Base-by-base conservation (phyloP, 1,284 basidiomycete species). In the Ganoderma lucidum region DNA sequence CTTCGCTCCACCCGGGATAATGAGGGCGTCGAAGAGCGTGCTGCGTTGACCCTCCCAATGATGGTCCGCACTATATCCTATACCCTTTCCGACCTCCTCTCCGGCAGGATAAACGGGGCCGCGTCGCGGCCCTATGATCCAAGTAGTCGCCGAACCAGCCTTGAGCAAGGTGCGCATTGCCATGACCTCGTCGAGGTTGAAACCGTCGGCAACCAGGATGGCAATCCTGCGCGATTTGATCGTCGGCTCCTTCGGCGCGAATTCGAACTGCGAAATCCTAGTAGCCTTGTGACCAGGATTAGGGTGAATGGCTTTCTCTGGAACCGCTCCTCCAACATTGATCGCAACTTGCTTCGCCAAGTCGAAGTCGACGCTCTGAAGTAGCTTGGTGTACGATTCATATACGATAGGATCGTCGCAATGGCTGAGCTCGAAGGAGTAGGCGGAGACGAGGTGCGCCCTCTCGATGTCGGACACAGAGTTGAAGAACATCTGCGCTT, bases 401-500 rank as follows among this genome's bases (percentile, higher is more conserved):
- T 91, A 92, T 1, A 96, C 92, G 3, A 83, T 79, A 0, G 88
- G 86, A 71, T 95, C 93, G 69, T 93, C 89, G 80, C 92, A 93
- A 75, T 95, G 92, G 65, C 87, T 88, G 48, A 96, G 84, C 80
- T 95, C 94, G 78, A 96, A 96, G 14, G 89, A 87, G 69, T 93
- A 84, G 1, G 93, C 93, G 5, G 79, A 76, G 62, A 87, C 80
- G 51, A 94, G 82, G 78, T 96, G 93, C 8, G 81, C 72, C 80
- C 91, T 89, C 82, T 96, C 94, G 66, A 87, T 77, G 0, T 83
- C 75, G 1, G 85, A 77, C 66, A 96, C 84, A 17, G 93, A 95
- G 82, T 96, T 96, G 81, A 88, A 91, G 83, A 93, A 94, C 23
- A 95, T 84, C 73, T 94, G 88, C 0, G 93, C 86, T 77, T 93